Conservation (phyloP, 176 grass and related monocot genomes). For the Ampelocalamus luodianensis region DNA sequence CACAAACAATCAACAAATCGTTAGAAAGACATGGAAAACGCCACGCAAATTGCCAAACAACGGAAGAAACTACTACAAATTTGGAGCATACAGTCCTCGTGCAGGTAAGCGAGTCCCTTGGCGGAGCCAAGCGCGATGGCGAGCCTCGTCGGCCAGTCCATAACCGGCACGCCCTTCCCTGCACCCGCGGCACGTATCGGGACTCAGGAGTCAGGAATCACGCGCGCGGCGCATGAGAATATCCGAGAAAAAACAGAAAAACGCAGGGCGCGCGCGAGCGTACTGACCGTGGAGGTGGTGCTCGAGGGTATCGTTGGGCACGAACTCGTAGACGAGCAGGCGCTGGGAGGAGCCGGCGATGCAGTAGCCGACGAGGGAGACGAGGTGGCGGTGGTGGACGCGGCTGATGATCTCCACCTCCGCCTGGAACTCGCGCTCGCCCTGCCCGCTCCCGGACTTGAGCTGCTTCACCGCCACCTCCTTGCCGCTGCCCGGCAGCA, state of each 20-base stretch:
- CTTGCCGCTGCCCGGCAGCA: conserved; percentile 77
- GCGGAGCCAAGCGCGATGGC: conserved; percentile 85
- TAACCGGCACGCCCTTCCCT: conserved; percentile 71
- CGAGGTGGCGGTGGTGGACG: conserved; percentile 95
- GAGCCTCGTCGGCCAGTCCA: conserved; percentile 79
- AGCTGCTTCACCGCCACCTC: conserved; percentile 93
- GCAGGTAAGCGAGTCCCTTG: conserved; percentile 95
- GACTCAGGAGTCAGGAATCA: neutral
- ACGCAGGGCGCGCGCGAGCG: neutral
- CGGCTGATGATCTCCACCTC: conserved; percentile 99
- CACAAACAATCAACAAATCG: neutral
- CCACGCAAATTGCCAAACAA: neutral
- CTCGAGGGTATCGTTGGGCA: conserved; percentile 82
- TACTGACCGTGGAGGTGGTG: conserved; percentile 73
- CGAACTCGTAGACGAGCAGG: conserved; percentile 93
- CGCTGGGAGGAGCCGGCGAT: conserved; percentile 65
- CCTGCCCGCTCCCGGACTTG: conserved; percentile 92
- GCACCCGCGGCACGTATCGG: neutral
- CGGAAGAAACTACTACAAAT: neutral
- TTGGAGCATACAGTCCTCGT: conserved; percentile 86
- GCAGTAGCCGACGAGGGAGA: conserved; percentile 95
- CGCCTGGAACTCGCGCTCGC: conserved; percentile 98
- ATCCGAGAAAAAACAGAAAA: neutral
- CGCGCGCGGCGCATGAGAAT: neutral
- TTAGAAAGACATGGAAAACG: neutral